Percentiles rank a stretch among this genome's conserved stretches.
phyloP scores from a whole-genome alignment of 106 monocot species.

The Dioscorea zingiberensis region DNA sequence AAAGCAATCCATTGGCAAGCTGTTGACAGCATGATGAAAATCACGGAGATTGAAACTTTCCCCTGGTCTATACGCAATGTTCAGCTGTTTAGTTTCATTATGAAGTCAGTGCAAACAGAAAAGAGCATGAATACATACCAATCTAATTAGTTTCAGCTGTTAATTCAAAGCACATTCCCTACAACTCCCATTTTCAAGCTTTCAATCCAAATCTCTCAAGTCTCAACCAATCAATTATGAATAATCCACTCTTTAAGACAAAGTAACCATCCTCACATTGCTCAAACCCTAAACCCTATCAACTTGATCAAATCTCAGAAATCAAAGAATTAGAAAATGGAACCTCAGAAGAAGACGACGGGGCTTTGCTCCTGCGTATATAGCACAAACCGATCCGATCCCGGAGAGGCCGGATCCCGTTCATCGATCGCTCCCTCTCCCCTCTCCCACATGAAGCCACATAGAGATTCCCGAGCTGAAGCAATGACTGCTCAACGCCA shows the following conservation, averaged over 20 bases:
- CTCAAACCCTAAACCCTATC: neutral
- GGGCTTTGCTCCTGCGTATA: conserved; percentile 20
- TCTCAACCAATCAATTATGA: neutral
- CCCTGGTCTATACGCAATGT: conserved; percentile 63
- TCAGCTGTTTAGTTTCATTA: conserved; percentile 45
- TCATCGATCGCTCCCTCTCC: conserved; percentile 10
- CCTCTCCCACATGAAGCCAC: conserved; percentile 20
- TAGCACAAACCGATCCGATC: conserved; percentile 67
- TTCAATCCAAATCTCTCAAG: too few species aligned
- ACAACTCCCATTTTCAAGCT: too few species aligned
- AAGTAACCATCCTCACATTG: neutral
- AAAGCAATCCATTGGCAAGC: conserved; percentile 53
- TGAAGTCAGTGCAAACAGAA: conserved; percentile 1
- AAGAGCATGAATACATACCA: neutral
- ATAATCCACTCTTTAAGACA: neutral
- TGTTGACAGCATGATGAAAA: conserved; percentile 83
- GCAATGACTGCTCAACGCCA: conserved; percentile 39
- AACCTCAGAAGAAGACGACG: conserved; percentile 43
- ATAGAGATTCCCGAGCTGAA: conserved; percentile 78
- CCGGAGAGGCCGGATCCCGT: conserved; percentile 17
- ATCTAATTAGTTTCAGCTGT: neutral
- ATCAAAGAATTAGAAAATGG: neutral
- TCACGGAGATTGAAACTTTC: conserved; percentile 65
- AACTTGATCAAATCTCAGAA: neutral
- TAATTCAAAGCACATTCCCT: neutral